These are phyloP conservation scores for Pythium apleroticum DNA, from an alignment of 352 stramenopile genomes.

Conservation along the genomic window DNA sequence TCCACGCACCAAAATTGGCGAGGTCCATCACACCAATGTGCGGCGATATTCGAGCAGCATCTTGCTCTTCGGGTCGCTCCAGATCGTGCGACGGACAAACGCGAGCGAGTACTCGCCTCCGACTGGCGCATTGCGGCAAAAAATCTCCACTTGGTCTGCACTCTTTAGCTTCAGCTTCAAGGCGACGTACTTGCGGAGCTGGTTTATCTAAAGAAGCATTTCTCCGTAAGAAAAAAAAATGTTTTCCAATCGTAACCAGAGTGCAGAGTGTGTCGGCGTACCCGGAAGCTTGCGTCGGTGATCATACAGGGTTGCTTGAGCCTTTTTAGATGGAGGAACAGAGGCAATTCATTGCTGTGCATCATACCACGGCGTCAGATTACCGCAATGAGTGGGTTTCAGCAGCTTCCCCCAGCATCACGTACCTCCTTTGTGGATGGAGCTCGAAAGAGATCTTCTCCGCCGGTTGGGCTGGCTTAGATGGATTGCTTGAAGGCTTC, in stretches of 20 bases:
- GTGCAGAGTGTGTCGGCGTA: not conserved
- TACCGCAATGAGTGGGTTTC: not conserved
- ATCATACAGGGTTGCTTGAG: not conserved
- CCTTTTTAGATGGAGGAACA: slow-evolving; percentile 1
- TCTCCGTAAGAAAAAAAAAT: not conserved
- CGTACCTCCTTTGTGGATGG: slow-evolving; percentile 4
- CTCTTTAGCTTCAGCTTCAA: slow-evolving; percentile 40
- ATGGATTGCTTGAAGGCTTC: not conserved
- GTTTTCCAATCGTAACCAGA: too few relatives aligned
- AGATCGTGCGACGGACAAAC: slow-evolving; percentile 64
- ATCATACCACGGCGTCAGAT: not conserved
- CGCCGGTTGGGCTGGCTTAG: not conserved
- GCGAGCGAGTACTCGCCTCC: slow-evolving; percentile 64
- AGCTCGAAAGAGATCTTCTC: slow-evolving; percentile 9
- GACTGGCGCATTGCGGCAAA: slow-evolving; percentile 46
- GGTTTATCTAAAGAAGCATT: slow-evolving; percentile 40
- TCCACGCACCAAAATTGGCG: not conserved
- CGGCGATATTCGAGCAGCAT: slow-evolving; percentile 65
- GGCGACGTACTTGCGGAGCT: slow-evolving; percentile 63
- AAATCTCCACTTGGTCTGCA: slow-evolving; percentile 55
- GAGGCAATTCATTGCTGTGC: not conserved
- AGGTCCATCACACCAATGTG: not conserved
- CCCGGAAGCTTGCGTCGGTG: slow-evolving; percentile 4
- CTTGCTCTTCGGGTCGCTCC: slow-evolving; percentile 39
- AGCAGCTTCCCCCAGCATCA: not conserved